Base-by-base conservation (phyloP, 306 rosid genomes). In the Lathyrus sativus region DNA sequence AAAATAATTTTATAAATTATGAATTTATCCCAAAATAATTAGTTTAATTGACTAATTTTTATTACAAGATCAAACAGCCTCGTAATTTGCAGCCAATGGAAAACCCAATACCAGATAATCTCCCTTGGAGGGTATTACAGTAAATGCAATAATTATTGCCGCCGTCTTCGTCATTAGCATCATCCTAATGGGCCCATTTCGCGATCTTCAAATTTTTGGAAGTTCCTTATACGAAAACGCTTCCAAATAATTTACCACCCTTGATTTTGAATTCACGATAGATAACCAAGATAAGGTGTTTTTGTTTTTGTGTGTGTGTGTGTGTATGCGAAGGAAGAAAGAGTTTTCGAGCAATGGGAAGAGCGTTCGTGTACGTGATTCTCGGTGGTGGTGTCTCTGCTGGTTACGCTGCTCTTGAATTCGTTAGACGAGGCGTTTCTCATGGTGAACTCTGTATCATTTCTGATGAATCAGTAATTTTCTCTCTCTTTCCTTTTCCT, bases 321-420 rank as follows among this genome's bases (percentile, higher is more conserved):
- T 24, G 26, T 24, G 41, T 48, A 54, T 57, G 73, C 7, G 72
- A 65, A 42, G 31, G 17, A 42, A 56, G 56, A 42, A 53, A 17
- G 6, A 13, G 13, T 11, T 18, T 35, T 24, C 26, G 18, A 39
- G 65, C 68, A 68, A 93, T 90, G 97, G 99, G 99, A 51, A 87
- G 99, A 77, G 97, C 99, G 33, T 93, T 90, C 72, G 82, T 88
- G 19, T 93, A 90, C 81, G 99, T 93, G 81, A 87, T 93, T 88
- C 89, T 93, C 0, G 99, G 99, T 0, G 99, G 99, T 76, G 99
- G 99, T 3, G 99, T 93, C 5, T 88, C 97, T 48, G 96, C 97
- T 82, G 99, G 99, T n/a, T 93, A 93, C 70, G 99, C 97, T 28
- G 97, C 99, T 73, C 99, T 90, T 62, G 97, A 93, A 82, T 90